Evolutionary conservation across 805 yeast species (phyloP).

Genomic region (Diddensiella santjacobensis): DNA sequence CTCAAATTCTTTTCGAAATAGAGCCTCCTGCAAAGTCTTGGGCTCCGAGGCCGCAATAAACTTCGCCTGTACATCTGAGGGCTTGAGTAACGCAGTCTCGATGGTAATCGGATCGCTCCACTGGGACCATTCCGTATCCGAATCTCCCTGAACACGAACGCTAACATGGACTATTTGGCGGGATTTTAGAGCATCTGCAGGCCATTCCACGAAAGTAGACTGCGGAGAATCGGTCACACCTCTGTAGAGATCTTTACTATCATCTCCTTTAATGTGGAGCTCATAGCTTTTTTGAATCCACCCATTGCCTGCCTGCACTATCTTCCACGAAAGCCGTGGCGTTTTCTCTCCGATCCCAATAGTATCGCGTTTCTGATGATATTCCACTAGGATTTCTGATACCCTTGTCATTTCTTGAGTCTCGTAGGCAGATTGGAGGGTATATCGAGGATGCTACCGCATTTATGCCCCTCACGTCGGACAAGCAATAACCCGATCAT

Average conservation of each 20-base stretch:
- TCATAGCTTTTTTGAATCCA: slow-evolving; percentile 9
- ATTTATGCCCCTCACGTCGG: too few species aligned
- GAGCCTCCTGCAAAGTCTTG: slow-evolving; percentile 5
- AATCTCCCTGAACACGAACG: slow-evolving; percentile 6
- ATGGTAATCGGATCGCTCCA: slow-evolving; percentile 5
- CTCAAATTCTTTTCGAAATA: slow-evolving; percentile 2
- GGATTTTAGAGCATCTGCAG: slow-evolving; percentile 4
- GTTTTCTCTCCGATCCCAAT: slow-evolving; percentile 7
- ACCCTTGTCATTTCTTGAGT: slow-evolving; percentile 7
- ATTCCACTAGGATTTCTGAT: slow-evolving; percentile 5
- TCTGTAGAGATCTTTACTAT: neutral
- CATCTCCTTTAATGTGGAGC: slow-evolving; percentile 2
- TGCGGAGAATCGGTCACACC: slow-evolving; percentile 3
- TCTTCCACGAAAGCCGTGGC: slow-evolving; percentile 12
- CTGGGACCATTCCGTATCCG: slow-evolving; percentile 6
- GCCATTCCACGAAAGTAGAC: slow-evolving; percentile 12
- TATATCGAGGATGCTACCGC: too few species aligned
- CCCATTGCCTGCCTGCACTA: slow-evolving; percentile 3
- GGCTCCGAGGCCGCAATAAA: slow-evolving; percentile 4
- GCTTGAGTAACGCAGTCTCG: slow-evolving; percentile 5
- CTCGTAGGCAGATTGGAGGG: too few species aligned
- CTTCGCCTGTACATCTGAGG: slow-evolving; percentile 4
- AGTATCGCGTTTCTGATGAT: slow-evolving; percentile 5
- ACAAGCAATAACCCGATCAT: too few species aligned
- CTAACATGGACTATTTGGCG: slow-evolving; percentile 3